Evolutionary conservation across 1,284 basidiomycete genomes (phyloP).

Genomic region (Sphagnurus paluster): DNA sequence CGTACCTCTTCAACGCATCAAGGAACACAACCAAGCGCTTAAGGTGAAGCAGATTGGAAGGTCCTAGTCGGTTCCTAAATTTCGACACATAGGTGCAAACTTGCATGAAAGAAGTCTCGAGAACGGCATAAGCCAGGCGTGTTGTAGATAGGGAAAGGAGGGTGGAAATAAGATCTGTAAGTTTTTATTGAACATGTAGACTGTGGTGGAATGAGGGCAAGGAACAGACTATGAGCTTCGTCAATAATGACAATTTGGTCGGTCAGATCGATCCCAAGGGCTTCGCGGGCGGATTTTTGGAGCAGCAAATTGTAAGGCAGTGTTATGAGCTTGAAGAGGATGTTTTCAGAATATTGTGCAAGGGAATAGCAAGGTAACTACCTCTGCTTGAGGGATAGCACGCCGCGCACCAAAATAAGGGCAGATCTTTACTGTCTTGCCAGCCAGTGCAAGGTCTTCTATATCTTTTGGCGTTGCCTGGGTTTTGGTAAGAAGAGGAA

Average conservation of each 20-base stretch:
- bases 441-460: conserved; percentile 84
- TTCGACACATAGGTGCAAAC: conserved; percentile 78
- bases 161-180: conserved; percentile 81
- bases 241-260: conserved; percentile 91
- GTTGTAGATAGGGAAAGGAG: conserved; percentile 85
- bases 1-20: conserved; percentile 62
- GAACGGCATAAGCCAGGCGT: conserved; percentile 57
- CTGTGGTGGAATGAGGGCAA: not conserved
- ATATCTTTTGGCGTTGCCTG: conserved; percentile 91
- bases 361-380: conserved; percentile 26
- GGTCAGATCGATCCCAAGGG: conserved; percentile 81
- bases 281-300: conserved; percentile 82
- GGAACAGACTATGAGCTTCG: conserved; percentile 88
- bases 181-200: not conserved
- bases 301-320: conserved; percentile 94
- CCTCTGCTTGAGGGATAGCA: conserved; percentile 90
- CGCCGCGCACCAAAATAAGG: conserved; percentile 92
- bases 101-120: conserved; percentile 73
- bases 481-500: not conserved
- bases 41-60: conserved; percentile 78
- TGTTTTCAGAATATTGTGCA: not conserved
- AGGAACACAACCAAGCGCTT: conserved; percentile 78
- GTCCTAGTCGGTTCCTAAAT: conserved; percentile 77
- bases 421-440: conserved; percentile 70
- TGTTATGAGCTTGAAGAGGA: conserved; percentile 67